These are phyloP conservation scores for Dillenia turbinata DNA, from an alignment of 164 flowering plant species.

Conservation along the genomic window DNA sequence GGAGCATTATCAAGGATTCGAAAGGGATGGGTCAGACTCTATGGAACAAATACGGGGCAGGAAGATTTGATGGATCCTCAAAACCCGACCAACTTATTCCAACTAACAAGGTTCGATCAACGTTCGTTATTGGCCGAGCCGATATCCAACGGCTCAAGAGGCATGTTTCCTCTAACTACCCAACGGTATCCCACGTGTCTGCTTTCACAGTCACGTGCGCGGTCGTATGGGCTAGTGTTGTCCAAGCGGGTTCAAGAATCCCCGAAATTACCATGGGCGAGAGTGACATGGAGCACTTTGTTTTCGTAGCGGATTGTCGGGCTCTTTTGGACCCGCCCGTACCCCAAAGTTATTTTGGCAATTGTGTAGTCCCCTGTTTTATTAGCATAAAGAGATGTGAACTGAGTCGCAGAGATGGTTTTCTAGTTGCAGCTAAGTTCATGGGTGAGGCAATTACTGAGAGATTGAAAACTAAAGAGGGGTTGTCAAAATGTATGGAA, in stretches of 20 bases:
- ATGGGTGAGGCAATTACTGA: not conserved
- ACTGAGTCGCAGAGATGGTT: not conserved
- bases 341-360: not conserved
- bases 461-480: slow-evolving; percentile 4
- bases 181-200: not conserved
- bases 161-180: not conserved
- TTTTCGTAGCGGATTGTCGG: not conserved
- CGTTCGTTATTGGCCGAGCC: not conserved
- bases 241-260: not conserved
- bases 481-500: slow-evolving; percentile 9
- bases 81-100: not conserved
- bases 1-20: slow-evolving; percentile 12
- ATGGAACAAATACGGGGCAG: not conserved
- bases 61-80: not conserved
- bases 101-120: slow-evolving; percentile 6
- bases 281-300: slow-evolving; percentile 5
- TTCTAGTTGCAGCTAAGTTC: not conserved
- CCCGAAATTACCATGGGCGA: not conserved
- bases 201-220: slow-evolving; percentile 2
- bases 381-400: not conserved
- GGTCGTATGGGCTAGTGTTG: slow-evolving; percentile 8
- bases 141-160: slow-evolving; percentile 9
- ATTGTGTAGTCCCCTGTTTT: not conserved
- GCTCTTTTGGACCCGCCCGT: not conserved
- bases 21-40: not conserved